Evolutionary conservation across 208 protist species (phyloP).

Genomic region (Trypanosoma scelopori): DNA sequence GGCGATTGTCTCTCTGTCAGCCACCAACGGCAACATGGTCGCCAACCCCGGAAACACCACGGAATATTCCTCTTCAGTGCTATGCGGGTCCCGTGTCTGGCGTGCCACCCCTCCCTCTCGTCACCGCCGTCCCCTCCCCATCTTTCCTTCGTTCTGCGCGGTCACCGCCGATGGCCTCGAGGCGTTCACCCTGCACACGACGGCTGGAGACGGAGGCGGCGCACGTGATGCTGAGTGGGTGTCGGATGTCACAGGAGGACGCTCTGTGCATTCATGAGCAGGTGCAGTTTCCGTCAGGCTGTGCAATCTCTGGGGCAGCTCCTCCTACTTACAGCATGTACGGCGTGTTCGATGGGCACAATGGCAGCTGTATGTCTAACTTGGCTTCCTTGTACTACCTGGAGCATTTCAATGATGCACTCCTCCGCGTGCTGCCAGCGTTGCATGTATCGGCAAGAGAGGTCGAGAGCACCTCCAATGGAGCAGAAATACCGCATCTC

Average conservation of each 20-base stretch:
- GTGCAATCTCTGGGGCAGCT: neutral
- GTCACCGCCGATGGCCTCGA: neutral
- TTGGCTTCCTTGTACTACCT: slow-evolving; percentile 54
- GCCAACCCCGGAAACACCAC: no score
- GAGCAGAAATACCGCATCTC: neutral
- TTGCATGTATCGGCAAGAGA: neutral
- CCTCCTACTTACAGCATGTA: slow-evolving; percentile 26
- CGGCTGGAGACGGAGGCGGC: neutral
- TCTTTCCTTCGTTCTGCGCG: neutral
- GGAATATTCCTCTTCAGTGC: no score
- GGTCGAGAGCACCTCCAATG: neutral
- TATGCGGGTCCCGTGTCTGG: no score
- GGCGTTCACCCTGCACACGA: neutral
- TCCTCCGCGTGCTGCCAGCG: slow-evolving; percentile 19
- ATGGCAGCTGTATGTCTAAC: slow-evolving; percentile 49
- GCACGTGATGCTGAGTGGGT: slow-evolving; percentile 13
- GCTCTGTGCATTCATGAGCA: slow-evolving; percentile 23
- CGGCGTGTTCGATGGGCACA: slow-evolving; percentile 81
- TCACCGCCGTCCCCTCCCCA: neutral
- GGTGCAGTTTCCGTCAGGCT: slow-evolving; percentile 5
- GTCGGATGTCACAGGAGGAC: slow-evolving; percentile 23
- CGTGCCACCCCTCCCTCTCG: no score
- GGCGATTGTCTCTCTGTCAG: no score
- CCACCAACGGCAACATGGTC: no score
- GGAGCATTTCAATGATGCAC: slow-evolving; percentile 50